These are phyloP conservation scores for Cladosporium sp. DNA, from an alignment of 2,329 filamentous ascomycete genomes.

Conservation along the genomic window DNA sequence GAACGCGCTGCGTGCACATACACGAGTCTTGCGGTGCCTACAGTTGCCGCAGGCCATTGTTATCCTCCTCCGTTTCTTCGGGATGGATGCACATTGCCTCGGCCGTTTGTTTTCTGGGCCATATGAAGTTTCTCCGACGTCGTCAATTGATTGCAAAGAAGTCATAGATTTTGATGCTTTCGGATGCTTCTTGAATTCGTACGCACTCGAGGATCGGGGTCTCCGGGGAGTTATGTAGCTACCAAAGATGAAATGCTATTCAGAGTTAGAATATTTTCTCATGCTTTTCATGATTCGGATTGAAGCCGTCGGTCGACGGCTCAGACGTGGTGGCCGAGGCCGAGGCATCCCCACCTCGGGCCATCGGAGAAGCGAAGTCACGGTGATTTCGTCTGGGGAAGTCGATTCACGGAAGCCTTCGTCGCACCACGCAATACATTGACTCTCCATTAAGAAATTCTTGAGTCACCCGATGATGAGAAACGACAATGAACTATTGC, in stretches of 20 bases:
- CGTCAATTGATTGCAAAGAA: not conserved
- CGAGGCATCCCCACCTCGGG: not conserved
- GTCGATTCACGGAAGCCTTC: too few species aligned
- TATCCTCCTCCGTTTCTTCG: not conserved
- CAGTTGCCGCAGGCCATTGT: conserved; percentile 26
- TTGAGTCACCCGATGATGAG: too few species aligned
- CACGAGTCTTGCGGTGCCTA: conserved; percentile 21
- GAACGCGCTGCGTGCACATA: not conserved
- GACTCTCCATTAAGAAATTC: too few species aligned
- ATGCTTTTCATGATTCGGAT: not conserved
- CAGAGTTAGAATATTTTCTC: not conserved
- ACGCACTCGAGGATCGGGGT: too few species aligned
- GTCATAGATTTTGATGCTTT: not conserved
- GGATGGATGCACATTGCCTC: not conserved
- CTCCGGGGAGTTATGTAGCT: not conserved
- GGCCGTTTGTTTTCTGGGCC: not conserved
- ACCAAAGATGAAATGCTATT: not conserved
- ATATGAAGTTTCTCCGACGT: not conserved
- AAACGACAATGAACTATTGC: too few species aligned
- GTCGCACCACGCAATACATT: too few species aligned
- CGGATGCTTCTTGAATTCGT: not conserved
- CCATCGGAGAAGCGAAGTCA: not conserved
- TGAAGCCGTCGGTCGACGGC: not conserved
- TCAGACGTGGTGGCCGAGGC: not conserved
- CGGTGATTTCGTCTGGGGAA: too few species aligned